These are phyloP conservation scores for Verticillium albo-atrum DNA, from an alignment of 2,329 filamentous ascomycete genomes.

Conservation along the genomic window DNA sequence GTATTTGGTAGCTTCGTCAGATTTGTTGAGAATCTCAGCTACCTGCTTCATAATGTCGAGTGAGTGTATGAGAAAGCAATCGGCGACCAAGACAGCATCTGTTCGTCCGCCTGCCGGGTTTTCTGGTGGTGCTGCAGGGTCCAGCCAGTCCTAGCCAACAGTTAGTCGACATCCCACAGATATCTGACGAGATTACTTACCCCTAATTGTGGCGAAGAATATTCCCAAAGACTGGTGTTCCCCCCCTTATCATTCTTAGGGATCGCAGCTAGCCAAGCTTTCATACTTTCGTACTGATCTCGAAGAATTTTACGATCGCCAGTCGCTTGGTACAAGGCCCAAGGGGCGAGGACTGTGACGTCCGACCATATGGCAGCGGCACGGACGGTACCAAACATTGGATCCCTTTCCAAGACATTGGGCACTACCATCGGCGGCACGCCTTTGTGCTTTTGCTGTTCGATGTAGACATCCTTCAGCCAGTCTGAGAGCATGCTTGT, in stretches of 20 bases:
- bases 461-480: not conserved
- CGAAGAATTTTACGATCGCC: not conserved
- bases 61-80: slow-evolving; percentile 21
- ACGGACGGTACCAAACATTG: too few species aligned
- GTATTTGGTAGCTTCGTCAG: not conserved
- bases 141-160: slow-evolving; percentile 21
- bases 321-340: slow-evolving; percentile 4
- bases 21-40: not conserved
- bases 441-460: not conserved
- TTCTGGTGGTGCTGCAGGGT: slow-evolving; percentile 22
- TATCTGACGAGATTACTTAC: not conserved
- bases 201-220: too few species aligned
- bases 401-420: not conserved
- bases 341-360: slow-evolving; percentile 3
- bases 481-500: slow-evolving; percentile 36
- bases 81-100: slow-evolving; percentile 21
- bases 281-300: slow-evolving; percentile 4
- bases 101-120: slow-evolving; percentile 20
- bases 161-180: slow-evolving; percentile 2
- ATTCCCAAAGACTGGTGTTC: too few species aligned
- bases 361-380: slow-evolving; percentile 6
- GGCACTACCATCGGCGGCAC: not conserved
- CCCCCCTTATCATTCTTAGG: not conserved
- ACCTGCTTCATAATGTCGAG: not conserved
- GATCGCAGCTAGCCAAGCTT: not conserved